A percentile compares a stretch with the other conserved stretches of the same genome.
Conservation (phyloP, 306 rosid species). For the Cucurbita pepo region DNA sequence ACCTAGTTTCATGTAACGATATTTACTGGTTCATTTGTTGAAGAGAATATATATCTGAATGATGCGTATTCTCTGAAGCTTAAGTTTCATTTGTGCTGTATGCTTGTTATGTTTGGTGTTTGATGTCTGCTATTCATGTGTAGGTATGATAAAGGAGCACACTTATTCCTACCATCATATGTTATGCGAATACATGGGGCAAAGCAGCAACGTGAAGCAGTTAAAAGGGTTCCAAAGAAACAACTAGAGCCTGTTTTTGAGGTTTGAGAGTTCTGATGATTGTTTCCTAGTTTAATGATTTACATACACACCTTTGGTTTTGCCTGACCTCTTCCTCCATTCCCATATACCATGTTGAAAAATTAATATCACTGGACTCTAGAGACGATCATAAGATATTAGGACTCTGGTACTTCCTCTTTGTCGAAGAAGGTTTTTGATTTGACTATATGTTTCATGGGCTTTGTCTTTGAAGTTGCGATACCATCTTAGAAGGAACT, state of each 20-base stretch:
- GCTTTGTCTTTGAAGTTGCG: neutral
- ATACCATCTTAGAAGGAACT: neutral
- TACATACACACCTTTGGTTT: neutral
- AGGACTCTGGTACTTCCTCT: neutral
- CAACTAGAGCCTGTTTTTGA: constrained; percentile 62
- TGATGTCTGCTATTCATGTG: constrained; percentile 9
- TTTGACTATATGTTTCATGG: neutral
- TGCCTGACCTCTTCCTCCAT: neutral
- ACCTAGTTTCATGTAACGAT: neutral
- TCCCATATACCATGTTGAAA: neutral
- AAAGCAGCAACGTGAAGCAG: constrained; percentile 72
- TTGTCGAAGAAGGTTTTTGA: neutral
- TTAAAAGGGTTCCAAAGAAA: constrained; percentile 47
- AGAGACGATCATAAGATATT: neutral
- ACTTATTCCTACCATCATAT: constrained; percentile 79
- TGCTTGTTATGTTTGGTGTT: neutral
- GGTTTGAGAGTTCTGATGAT: constrained; percentile 27
- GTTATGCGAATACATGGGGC: constrained; percentile 94
- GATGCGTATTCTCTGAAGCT: neutral
- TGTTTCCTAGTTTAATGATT: constrained; percentile 6
- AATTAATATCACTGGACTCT: neutral
- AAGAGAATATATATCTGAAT: neutral
- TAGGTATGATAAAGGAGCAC: constrained; percentile 86
- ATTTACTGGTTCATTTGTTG: neutral
- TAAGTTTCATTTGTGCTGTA: neutral